Base-by-base conservation (phyloP, 257 asterid species). In the Plectranthus barbatus region DNA sequence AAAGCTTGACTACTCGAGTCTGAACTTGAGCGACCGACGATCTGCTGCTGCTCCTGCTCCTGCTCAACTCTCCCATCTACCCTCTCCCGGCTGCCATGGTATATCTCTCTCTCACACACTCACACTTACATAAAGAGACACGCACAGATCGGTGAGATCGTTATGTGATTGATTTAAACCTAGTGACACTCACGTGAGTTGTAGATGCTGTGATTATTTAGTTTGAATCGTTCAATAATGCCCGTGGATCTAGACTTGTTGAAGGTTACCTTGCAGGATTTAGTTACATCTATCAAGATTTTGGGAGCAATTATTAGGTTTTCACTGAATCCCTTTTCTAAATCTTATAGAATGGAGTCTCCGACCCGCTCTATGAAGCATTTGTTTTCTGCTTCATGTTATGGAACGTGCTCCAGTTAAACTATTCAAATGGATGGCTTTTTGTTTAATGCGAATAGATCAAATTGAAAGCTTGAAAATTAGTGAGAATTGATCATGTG, bases 21-120 rank as follows among this genome's bases (percentile, higher is more conserved):
- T 64, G 53, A 64, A 51, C 69, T 39, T 13, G 39, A 73, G 57
- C 39, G 37, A 53, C 49, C 56, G 68, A 47, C 67, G 63, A 52
- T 60, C 61, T 51, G 40, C 61, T 58, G 65, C 39, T 34, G 9
- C 9, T 34, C 39, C 10, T 5, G 10, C 9, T 9, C 9, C 8
- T 9, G 39, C 39, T 5, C 7, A 10, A 34, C 39, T 34, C 9
- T 9, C n/a, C n/a, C n/a, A n/a, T n/a, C n/a, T n/a, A n/a, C n/a
- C n/a, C n/a, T n/a, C n/a, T n/a, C 7, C 58, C 55, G 51, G 12
- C 65, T 10, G 49, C 74, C 71, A 79, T 80, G 85, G 85, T 79
- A 62, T n/a, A n/a, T n/a, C n/a, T n/a, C n/a, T n/a, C n/a, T n/a
- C n/a, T n/a, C n/a, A n/a, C n/a, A n/a, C n/a, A n/a, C n/a, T n/a